phyloP scores from a whole-genome alignment of 2,329 filamentous ascomycete species.

The Setomelanomma holmii region DNA sequence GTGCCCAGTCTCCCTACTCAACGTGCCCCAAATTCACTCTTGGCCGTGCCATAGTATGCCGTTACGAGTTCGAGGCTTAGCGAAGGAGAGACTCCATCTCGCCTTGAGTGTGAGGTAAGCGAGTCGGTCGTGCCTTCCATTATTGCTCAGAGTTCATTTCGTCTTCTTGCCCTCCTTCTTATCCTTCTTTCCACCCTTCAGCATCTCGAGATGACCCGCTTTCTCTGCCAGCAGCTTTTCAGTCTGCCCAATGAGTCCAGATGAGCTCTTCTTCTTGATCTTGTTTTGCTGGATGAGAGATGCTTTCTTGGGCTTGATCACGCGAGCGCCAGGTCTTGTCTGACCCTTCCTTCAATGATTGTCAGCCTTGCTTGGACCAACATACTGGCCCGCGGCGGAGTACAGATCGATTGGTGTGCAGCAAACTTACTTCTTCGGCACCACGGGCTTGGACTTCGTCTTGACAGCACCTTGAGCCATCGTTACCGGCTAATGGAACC shows the following conservation, averaged over 20 bases:
- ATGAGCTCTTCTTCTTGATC: constrained; percentile 70
- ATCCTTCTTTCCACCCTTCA: constrained; percentile 70
- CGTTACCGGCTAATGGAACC: constrained; percentile 1
- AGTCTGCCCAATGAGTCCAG: constrained; percentile 69
- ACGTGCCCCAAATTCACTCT: no score
- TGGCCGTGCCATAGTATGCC: no score
- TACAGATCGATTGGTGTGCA: background rate
- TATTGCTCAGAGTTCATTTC: constrained; percentile 2
- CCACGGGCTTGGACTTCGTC: constrained; percentile 49
- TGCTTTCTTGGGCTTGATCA: constrained; percentile 72
- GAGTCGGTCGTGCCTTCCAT: background rate
- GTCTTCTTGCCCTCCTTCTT: constrained; percentile 33
- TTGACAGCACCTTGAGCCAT: constrained; percentile 61
- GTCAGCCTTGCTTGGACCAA: background rate
- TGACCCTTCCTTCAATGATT: constrained; percentile 50
- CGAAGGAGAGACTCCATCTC: no score
- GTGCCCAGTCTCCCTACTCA: no score
- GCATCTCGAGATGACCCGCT: constrained; percentile 73
- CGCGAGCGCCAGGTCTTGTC: constrained; percentile 65
- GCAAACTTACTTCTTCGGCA: constrained; percentile 48
- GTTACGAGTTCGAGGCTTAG: no score
- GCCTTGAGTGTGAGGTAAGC: background rate
- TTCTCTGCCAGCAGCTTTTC: constrained; percentile 70
- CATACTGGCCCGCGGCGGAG: background rate
- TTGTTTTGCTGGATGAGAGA: constrained; percentile 66